phyloP scores from a whole-genome alignment of 441 rosid species.

The Adansonia madagascariensis region DNA sequence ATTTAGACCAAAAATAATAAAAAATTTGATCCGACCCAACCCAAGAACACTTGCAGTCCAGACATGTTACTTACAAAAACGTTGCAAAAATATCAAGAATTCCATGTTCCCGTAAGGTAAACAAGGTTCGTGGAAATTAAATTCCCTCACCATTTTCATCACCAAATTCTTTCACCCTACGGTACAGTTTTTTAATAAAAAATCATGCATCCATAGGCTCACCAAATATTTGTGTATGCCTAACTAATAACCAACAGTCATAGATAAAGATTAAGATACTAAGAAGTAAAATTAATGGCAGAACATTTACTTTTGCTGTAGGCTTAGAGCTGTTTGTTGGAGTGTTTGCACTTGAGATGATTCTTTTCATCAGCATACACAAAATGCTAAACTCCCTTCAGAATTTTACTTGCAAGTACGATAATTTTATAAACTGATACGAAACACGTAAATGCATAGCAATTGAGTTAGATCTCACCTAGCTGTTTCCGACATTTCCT shows the following conservation, averaged over 20 bases:
- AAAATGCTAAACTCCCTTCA: background rate
- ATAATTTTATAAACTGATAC: background rate
- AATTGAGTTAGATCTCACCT: constrained; percentile 1
- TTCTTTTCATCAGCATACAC: background rate
- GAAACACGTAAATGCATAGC: background rate
- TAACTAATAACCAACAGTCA: background rate
- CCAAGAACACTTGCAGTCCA: too few relatives aligned
- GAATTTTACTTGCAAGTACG: constrained; percentile 3
- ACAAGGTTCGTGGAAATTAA: background rate
- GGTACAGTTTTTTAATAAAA: too few relatives aligned
- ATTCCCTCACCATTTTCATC: background rate
- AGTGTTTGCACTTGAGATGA: background rate
- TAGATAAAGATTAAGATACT: background rate
- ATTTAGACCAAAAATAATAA: too few relatives aligned
- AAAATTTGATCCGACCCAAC: background rate
- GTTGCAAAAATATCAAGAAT: constrained; percentile 2
- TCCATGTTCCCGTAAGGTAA: background rate
- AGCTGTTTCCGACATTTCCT: constrained; percentile 34
- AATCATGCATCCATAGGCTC: background rate
- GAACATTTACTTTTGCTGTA: background rate
- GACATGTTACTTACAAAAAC: too few relatives aligned
- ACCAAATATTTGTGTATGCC: background rate
- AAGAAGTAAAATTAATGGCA: background rate
- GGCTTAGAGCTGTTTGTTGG: background rate
- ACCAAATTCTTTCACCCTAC: too few relatives aligned